A percentile compares a stretch with the other conserved stretches of the same genome.
These are phyloP conservation scores for Nannochloropsis salina DNA, from an alignment of 108 stramenopile species.

Conservation along the genomic window DNA sequence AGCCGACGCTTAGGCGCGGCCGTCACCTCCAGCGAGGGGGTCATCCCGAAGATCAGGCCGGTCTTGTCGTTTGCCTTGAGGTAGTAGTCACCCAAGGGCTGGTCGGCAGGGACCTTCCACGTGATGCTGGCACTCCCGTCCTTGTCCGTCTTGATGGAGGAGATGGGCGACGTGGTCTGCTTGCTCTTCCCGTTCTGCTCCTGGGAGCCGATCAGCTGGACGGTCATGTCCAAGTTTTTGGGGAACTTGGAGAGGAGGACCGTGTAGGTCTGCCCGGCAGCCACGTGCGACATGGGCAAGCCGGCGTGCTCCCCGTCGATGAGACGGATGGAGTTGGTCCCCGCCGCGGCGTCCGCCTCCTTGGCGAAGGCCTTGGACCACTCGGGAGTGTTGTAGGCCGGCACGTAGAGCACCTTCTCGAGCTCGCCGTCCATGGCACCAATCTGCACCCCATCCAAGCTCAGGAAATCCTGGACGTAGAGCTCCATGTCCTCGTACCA, in stretches of 20 bases:
- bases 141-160: neutral
- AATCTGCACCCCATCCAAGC: neutral
- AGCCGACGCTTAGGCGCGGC: neutral
- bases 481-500: neutral
- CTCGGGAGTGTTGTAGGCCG: neutral
- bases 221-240: neutral
- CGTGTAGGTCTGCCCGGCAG: neutral
- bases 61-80: neutral
- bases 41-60: slow-evolving; percentile 3
- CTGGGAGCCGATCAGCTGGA: slow-evolving; percentile 2
- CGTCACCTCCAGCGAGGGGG: slow-evolving; percentile 16
- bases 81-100: neutral
- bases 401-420: neutral
- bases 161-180: neutral
- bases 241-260: neutral
- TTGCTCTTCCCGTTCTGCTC: neutral
- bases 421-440: slow-evolving; percentile 10
- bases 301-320: neutral
- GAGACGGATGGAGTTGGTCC: neutral
- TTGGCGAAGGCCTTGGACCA: neutral
- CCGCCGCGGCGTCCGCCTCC: neutral
- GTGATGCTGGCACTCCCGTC: neutral
- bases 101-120: neutral
- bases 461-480: neutral
- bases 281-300: neutral